A percentile compares a stretch with the other conserved stretches of the same genome.
phyloP scores from a whole-genome alignment of 1,284 basidiomycete genomes.

The Heterobasidion annosum region DNA sequence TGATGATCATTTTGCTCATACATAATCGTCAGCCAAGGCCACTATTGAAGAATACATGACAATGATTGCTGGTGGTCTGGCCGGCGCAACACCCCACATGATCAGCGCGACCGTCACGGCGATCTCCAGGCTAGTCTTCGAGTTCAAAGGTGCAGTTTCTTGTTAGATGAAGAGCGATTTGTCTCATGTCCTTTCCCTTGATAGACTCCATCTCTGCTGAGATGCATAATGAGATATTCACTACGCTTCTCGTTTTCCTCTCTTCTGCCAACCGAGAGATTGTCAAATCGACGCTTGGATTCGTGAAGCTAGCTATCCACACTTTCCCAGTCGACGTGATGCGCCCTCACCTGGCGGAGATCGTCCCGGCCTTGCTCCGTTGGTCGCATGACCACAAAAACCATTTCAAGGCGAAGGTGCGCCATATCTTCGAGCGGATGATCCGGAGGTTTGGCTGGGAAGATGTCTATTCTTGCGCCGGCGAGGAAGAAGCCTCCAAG shows the following conservation, averaged over 20 bases:
- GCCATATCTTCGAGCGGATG: slow-evolving; percentile 96
- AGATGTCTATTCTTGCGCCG: slow-evolving; percentile 69
- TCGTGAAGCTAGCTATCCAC: slow-evolving; percentile 90
- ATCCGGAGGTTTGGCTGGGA: slow-evolving; percentile 88
- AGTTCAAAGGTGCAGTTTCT: slow-evolving; percentile 72
- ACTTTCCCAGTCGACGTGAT: slow-evolving; percentile 69
- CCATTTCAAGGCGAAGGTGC: slow-evolving; percentile 95
- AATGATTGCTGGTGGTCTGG: slow-evolving; percentile 94
- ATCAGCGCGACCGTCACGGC: slow-evolving; percentile 96
- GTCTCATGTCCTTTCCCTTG: not conserved
- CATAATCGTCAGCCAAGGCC: slow-evolving; percentile 47
- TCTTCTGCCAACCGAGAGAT: slow-evolving; percentile 95
- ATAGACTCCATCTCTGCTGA: slow-evolving; percentile 62
- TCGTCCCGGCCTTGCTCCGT: slow-evolving; percentile 81
- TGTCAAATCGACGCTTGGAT: slow-evolving; percentile 93
- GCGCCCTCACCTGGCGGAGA: slow-evolving; percentile 62
- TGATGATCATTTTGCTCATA: not conserved
- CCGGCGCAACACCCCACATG: slow-evolving; percentile 94
- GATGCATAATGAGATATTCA: slow-evolving; percentile 84
- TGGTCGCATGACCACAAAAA: slow-evolving; percentile 99
- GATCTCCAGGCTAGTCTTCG: slow-evolving; percentile 89
- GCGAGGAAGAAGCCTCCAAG: slow-evolving; percentile 67
- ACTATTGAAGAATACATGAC: slow-evolving; percentile 91
- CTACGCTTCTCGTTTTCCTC: slow-evolving; percentile 86
- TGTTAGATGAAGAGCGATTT: not conserved